phyloP scores from a whole-genome alignment of 2,329 filamentous ascomycete species.

The Didymella lethalis region DNA sequence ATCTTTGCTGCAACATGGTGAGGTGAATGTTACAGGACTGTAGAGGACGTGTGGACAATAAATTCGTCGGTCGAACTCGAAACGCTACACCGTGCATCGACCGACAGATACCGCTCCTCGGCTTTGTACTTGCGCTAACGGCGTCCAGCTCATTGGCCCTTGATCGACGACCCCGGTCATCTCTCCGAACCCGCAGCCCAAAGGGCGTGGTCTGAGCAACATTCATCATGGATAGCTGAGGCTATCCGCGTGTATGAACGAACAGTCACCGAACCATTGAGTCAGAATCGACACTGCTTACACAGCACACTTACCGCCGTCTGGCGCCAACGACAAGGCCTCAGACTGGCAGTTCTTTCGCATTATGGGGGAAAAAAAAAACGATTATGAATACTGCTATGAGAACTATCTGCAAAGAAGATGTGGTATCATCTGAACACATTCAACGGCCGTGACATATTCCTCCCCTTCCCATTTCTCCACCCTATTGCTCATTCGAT shows the following conservation, averaged over 20 bases:
- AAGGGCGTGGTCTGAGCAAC: constrained; percentile 23
- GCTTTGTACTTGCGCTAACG: constrained; percentile 20
- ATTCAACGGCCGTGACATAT: not conserved
- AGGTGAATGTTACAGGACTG: constrained; percentile 21
- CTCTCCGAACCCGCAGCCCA: constrained; percentile 15
- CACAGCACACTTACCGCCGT: not conserved
- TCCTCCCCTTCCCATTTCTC: not conserved
- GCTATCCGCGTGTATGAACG: constrained; percentile 30
- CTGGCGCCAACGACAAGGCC: not conserved
- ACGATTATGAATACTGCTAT: not conserved
- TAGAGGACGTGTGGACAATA: constrained; percentile 23
- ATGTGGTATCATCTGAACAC: constrained; percentile 3
- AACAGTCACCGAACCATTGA: constrained; percentile 2
- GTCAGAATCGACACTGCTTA: not conserved
- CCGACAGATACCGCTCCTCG: constrained; percentile 33
- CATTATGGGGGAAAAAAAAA: not conserved
- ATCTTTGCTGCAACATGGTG: constrained; percentile 51
- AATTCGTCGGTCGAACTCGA: constrained; percentile 23
- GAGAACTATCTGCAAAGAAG: not conserved
- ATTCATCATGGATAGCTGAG: constrained; percentile 35
- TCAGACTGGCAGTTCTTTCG: not conserved
- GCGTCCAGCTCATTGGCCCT: constrained; percentile 14
- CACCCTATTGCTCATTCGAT: not conserved
- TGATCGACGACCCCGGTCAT: not conserved
- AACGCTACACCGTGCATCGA: constrained; percentile 34